Conservation (phyloP, 306 rosid genomes). For the Calophaca sinica region DNA sequence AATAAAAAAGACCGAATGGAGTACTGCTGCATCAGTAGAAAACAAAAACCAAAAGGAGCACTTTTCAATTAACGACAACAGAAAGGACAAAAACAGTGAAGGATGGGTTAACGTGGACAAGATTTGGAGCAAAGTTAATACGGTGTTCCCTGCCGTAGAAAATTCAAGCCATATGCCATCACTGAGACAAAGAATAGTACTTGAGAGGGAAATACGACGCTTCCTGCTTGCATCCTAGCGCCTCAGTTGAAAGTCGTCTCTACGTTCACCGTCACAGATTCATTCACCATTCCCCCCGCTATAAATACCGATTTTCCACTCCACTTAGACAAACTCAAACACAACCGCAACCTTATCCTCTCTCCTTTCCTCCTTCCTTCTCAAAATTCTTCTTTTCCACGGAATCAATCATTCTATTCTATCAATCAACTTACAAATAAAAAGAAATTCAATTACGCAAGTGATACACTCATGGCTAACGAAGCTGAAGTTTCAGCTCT, state of each 20-base stretch:
- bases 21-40: too few relatives aligned
- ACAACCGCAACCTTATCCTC: not conserved
- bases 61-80: too few relatives aligned
- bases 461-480: constrained; percentile 52
- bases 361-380: not conserved
- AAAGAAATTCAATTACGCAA: not conserved
- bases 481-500: constrained; percentile 58
- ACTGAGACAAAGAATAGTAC: not conserved
- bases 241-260: not conserved
- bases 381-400: not conserved
- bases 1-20: too few relatives aligned
- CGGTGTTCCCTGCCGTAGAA: constrained; percentile 28
- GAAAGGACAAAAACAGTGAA: constrained; percentile 9
- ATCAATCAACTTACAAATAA: not conserved
- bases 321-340: not conserved
- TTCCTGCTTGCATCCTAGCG: constrained; percentile 47
- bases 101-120: not conserved
- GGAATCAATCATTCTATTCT: not conserved
- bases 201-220: constrained; percentile 43
- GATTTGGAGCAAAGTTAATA: not conserved
- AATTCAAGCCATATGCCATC: not conserved
- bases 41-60: too few relatives aligned
- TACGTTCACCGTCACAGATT: not conserved
- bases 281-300: not conserved
- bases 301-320: constrained; percentile 49